These are phyloP conservation scores for Penicillium sp. DNA, from an alignment of 2,329 filamentous ascomycete genomes.

Conservation along the genomic window DNA sequence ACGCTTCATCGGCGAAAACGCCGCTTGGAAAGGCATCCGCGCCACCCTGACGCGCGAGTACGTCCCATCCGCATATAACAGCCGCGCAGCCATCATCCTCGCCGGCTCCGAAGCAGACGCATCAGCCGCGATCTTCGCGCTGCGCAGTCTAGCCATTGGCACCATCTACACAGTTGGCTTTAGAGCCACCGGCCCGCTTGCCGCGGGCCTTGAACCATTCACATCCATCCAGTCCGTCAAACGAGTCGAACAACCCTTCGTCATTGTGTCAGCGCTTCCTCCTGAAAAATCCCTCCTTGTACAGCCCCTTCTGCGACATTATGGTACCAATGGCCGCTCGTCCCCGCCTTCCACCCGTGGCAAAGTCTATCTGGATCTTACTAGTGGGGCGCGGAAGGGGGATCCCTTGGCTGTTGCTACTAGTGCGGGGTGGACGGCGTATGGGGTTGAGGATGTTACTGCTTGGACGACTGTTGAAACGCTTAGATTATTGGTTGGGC, in stretches of 20 bases:
- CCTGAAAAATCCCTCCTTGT: constrained; percentile 77
- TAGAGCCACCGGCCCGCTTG: constrained; percentile 59
- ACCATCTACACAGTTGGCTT: constrained; percentile 85
- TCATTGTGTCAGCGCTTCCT: constrained; percentile 75
- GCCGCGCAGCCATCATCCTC: constrained; percentile 71
- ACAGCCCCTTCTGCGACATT: constrained; percentile 73
- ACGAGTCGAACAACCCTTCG: constrained; percentile 74
- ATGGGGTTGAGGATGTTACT: constrained; percentile 74
- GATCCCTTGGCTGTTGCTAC: constrained; percentile 70
- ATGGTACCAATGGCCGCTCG: constrained; percentile 48
- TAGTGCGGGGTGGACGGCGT: constrained; percentile 74
- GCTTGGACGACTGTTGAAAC: constrained; percentile 85
- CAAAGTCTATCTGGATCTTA: constrained; percentile 79
- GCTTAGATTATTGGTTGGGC: constrained; percentile 72
- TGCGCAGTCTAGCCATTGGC: constrained; percentile 71
- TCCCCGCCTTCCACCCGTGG: constrained; percentile 42
- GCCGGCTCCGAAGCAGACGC: constrained; percentile 73
- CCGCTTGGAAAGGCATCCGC: constrained; percentile 80
- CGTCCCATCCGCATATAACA: constrained; percentile 76
- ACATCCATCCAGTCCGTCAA: constrained; percentile 76
- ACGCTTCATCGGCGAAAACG: constrained; percentile 73
- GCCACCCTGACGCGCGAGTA: constrained; percentile 78
- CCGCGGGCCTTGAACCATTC: constrained; percentile 63
- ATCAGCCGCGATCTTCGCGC: constrained; percentile 73
- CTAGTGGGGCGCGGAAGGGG: constrained; percentile 64